phyloP scores from a whole-genome alignment of 2,329 filamentous ascomycete species.

The Fusarium mangiferae region DNA sequence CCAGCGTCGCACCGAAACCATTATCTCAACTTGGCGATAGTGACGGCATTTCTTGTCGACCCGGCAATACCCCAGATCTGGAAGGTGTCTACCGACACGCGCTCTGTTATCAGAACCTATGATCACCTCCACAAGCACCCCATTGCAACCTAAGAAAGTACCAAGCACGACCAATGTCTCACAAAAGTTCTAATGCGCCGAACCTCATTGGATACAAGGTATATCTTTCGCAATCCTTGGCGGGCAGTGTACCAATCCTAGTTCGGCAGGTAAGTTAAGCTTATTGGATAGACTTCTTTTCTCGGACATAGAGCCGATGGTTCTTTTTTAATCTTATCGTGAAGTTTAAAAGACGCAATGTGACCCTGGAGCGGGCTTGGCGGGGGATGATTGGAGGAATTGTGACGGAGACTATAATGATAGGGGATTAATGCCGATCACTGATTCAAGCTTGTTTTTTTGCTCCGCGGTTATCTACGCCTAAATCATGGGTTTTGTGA shows the following conservation, averaged over 20 bases:
- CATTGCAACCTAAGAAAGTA: neutral
- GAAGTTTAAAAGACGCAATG: slow-evolving; percentile 23
- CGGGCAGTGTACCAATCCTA: slow-evolving; percentile 1
- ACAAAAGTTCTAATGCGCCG: slow-evolving; percentile 11
- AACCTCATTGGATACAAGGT: neutral
- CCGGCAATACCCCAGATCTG: slow-evolving; percentile 11
- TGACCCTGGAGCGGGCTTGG: neutral
- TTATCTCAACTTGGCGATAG: slow-evolving; percentile 27
- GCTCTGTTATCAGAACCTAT: neutral
- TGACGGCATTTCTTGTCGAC: slow-evolving; percentile 6
- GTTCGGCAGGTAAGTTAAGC: slow-evolving; percentile 14
- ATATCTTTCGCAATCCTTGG: slow-evolving; percentile 8
- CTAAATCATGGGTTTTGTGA: neutral
- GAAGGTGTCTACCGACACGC: slow-evolving; percentile 16
- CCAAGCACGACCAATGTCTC: neutral
- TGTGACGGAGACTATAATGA: neutral
- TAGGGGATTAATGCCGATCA: neutral
- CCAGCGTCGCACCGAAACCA: neutral
- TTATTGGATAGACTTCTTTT: slow-evolving; percentile 7
- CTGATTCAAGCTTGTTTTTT: neutral
- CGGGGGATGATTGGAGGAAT: slow-evolving; percentile 4
- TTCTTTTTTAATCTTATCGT: slow-evolving; percentile 15
- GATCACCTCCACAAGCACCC: neutral
- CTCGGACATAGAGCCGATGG: neutral
- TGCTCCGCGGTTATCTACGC: neutral